Percentiles rank a stretch among this genome's conserved stretches.
Evolutionary conservation across 2,329 filamentous ascomycete species (phyloP).

Genomic region (Coniella vitis): DNA sequence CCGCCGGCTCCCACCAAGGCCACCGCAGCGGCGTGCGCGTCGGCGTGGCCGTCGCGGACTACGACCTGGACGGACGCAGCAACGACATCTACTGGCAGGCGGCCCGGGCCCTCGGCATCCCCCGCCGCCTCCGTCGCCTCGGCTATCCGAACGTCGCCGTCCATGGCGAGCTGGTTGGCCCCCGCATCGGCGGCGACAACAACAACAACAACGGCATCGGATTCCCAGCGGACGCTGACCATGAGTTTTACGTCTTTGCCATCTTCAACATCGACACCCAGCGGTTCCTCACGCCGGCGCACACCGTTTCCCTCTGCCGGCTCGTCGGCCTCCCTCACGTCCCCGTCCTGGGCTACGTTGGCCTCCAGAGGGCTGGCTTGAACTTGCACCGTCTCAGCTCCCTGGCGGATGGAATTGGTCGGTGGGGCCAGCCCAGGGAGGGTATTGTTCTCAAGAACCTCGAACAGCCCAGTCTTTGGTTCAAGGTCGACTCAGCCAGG

Average conservation of each 20-base stretch:
- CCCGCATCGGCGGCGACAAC: too few relatives aligned
- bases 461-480: too few relatives aligned
- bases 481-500: constrained; percentile 27
- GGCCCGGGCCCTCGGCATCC: constrained; percentile 2
- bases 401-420: constrained; percentile 23
- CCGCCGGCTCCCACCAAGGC: constrained; percentile 2
- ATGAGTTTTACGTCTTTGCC: constrained; percentile 22
- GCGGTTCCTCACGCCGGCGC: constrained; percentile 12
- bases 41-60: constrained; percentile 19
- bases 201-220: constrained; percentile 23
- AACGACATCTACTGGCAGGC: constrained; percentile 21
- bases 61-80: constrained; percentile 18
- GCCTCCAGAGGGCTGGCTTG: constrained; percentile 11
- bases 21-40: constrained; percentile 12
- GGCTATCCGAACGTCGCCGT: constrained; percentile 24
- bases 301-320: constrained; percentile 12
- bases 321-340: constrained; percentile 19
- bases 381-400: constrained; percentile 18
- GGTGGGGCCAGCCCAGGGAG: constrained; percentile 12
- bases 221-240: constrained; percentile 17
- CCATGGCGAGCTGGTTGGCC: constrained; percentile 25
- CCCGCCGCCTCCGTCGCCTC: constrained; percentile 6
- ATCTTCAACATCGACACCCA: constrained; percentile 23
- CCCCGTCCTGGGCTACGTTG: constrained; percentile 15
- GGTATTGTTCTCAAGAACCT: too few relatives aligned